Conservation (phyloP, 2,329 filamentous ascomycete genomes). For the Coniochaeta sp. region DNA sequence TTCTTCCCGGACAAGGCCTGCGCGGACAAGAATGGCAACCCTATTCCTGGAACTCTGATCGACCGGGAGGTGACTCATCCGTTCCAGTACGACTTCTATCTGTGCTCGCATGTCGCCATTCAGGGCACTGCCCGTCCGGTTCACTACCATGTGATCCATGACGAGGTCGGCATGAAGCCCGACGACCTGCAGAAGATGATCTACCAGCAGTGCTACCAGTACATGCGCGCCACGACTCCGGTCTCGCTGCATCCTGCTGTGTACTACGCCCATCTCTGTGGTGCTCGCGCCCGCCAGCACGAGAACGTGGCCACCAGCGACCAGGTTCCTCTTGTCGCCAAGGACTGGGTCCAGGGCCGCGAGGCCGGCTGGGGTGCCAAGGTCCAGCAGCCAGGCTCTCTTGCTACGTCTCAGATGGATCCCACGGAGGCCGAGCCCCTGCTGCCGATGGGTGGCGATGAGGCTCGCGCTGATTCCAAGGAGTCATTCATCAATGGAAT, state of each 20-base stretch:
- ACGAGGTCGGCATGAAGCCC: conserved; percentile 63
- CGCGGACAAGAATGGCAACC: conserved; percentile 72
- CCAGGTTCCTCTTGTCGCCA: conserved; percentile 34
- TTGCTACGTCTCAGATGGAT: conserved; percentile 7
- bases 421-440: conserved; percentile 16
- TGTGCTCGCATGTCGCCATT: conserved; percentile 62
- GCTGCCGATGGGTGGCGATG: conserved; percentile 17
- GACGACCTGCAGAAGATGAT: conserved; percentile 79
- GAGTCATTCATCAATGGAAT: conserved; percentile 28
- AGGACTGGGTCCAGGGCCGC: conserved; percentile 29
- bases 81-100: conserved; percentile 80
- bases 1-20: conserved; percentile 64
- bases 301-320: conserved; percentile 44
- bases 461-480: conserved; percentile 10
- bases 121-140: conserved; percentile 91
- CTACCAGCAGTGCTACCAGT: conserved; percentile 93
- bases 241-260: conserved; percentile 85
- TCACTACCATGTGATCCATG: conserved; percentile 82
- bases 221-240: conserved; percentile 83
- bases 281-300: conserved; percentile 71
- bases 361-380: conserved; percentile 31
- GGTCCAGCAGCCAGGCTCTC: conserved; percentile 9
- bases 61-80: conserved; percentile 88
- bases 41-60: conserved; percentile 78
- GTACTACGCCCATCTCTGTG: conserved; percentile 92